Base-by-base conservation (phyloP, 2,329 filamentous ascomycete genomes). In the Aspergillus tubingensis region DNA sequence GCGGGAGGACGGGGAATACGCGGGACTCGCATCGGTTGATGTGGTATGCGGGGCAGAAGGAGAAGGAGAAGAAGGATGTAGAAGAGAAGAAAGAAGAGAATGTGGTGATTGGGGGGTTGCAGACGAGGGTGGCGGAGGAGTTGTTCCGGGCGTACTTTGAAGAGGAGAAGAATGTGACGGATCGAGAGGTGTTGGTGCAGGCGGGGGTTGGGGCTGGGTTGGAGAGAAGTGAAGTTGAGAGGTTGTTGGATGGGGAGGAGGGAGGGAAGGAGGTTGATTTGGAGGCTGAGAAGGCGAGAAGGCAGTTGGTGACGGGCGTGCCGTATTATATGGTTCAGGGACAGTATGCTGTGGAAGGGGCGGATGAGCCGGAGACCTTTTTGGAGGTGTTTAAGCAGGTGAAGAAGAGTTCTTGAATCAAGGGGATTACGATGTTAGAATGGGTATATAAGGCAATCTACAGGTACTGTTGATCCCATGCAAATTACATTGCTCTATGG, bases 11-110 rank as follows among this genome's bases (percentile, higher is more conserved):
- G 5, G 92, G 92, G 51, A 90, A 88, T 69, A 94, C 91, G 17
- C 82, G 91, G 19, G 90, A 96, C 68, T 90, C 89, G 59, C 92
- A 96, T 75, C 85, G 92, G 3, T 72, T 94, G 62, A 83, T 93
- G 48, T 86, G 92, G 77, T 82, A 92, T 58, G 91, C 75, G 76
- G 86, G 81, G 70, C 79, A 72, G 71, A 87, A 84, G 65, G 68
- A 72, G 71, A 87, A 84, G 65, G 68, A 72, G 54, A 65, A 60
- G 27, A 58, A 67, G 25, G 15, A 15, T n/a, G 19, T 21, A 19
- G 50, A 10, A 19, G 50, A 13, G 19, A 17, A 6, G 30, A 41
- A 27, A 2, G 55, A 76, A 77, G 56, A 73, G 70, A 49, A 11
- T 8, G 57, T 56, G 78, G 57, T 56, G 78, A 79, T 65, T 72